A percentile compares a stretch with the other conserved stretches of the same genome.
Conservation (phyloP, 805 yeast species). For the Candida vartiovaarae region DNA sequence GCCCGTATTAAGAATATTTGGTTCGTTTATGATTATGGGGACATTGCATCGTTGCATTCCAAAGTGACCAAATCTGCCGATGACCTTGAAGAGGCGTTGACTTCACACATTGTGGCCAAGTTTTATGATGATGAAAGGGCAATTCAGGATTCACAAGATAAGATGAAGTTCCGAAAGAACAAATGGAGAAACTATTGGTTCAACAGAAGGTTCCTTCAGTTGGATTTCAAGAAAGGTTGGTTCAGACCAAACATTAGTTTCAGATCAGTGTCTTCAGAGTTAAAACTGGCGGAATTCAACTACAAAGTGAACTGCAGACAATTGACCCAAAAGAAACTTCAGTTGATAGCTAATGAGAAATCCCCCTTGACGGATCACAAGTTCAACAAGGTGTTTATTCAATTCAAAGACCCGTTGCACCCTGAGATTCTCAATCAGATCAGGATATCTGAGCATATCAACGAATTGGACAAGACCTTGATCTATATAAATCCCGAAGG, state of each 20-base stretch:
- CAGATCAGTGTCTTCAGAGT: not conserved
- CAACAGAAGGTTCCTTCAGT: conserved; percentile 1
- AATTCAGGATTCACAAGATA: not conserved
- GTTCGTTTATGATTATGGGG: conserved; percentile 43
- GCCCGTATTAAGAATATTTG: conserved; percentile 52
- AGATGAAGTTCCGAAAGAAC: not conserved
- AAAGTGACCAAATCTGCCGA: conserved; percentile 25
- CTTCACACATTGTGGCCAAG: conserved; percentile 26
- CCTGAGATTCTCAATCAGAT: conserved; percentile 63
- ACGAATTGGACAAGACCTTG: conserved; percentile 35
- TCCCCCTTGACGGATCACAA: conserved; percentile 22
- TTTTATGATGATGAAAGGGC: conserved; percentile 1
- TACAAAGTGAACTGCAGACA: conserved; percentile 6
- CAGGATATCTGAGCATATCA: conserved; percentile 36
- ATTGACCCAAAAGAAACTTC: conserved; percentile 7
- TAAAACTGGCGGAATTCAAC: not conserved
- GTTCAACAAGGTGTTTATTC: conserved; percentile 48
- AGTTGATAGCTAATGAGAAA: conserved; percentile 14
- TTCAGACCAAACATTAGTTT: not conserved
- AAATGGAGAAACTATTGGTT: conserved; percentile 1
- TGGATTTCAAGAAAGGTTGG: not conserved
- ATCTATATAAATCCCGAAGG: conserved; percentile 59
- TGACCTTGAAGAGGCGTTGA: conserved; percentile 34
- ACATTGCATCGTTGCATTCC: conserved; percentile 27
- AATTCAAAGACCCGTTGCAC: conserved; percentile 48